phyloP scores from a whole-genome alignment of 1,284 basidiomycete genomes.

The Leccinum insolens region DNA sequence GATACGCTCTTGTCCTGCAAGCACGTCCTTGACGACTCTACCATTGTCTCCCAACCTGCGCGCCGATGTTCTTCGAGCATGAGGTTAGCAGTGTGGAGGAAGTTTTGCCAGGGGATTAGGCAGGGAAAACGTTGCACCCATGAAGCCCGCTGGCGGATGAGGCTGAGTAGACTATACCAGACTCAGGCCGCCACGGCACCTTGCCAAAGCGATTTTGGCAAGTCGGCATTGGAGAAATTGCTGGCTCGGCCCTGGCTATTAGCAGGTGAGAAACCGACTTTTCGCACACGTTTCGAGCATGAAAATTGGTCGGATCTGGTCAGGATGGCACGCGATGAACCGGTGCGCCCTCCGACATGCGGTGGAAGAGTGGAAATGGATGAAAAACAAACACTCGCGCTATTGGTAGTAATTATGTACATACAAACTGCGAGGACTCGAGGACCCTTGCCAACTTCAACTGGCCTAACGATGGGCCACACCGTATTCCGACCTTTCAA shows the following conservation, averaged over 20 bases:
- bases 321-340: too few species aligned
- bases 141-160: slow-evolving; percentile 5
- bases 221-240: background rate
- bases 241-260: too few species aligned
- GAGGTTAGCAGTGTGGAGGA: background rate
- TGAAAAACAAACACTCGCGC: too few species aligned
- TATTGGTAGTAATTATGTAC: background rate
- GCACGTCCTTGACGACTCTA: slow-evolving; percentile 23
- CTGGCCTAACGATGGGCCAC: too few species aligned
- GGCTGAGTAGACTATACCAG: too few species aligned
- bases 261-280: too few species aligned
- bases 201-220: background rate
- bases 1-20: slow-evolving; percentile 29
- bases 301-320: too few species aligned
- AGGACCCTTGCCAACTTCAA: background rate
- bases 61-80: slow-evolving; percentile 20
- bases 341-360: too few species aligned
- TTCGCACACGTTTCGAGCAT: too few species aligned
- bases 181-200: background rate
- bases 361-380: too few species aligned
- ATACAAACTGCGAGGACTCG: background rate
- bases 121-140: slow-evolving; percentile 20
- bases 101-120: background rate
- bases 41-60: slow-evolving; percentile 14
- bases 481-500: background rate